Evolutionary conservation across 495 filamentous ascomycete species (phyloP).

Genomic region (Articulospora tetracladia): DNA sequence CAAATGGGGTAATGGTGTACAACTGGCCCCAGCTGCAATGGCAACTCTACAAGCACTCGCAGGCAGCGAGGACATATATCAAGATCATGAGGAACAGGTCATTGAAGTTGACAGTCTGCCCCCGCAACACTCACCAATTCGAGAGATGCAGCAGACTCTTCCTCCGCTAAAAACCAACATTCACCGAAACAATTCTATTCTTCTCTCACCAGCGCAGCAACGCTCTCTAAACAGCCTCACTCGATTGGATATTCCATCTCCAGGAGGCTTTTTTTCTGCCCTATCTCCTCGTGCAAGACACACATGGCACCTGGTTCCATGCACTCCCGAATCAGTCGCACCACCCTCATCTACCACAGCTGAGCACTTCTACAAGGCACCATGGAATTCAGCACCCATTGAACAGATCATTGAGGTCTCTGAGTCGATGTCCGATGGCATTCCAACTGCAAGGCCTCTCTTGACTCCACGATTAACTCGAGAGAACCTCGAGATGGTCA

Average conservation of each 20-base stretch:
- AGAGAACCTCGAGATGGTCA: background rate
- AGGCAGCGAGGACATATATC: slow-evolving; percentile 35
- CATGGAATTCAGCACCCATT: slow-evolving; percentile 62
- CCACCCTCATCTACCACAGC: slow-evolving; percentile 75
- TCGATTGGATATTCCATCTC: slow-evolving; percentile 78
- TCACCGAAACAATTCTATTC: slow-evolving; percentile 28
- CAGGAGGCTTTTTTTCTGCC: slow-evolving; percentile 86
- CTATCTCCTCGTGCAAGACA: slow-evolving; percentile 66
- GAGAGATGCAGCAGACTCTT: slow-evolving; percentile 29
- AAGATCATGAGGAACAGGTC: slow-evolving; percentile 47
- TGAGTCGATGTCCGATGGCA: slow-evolving; percentile 45
- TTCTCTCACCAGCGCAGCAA: slow-evolving; percentile 38
- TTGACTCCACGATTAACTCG: slow-evolving; percentile 3
- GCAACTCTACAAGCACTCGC: slow-evolving; percentile 75
- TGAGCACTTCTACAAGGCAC: slow-evolving; percentile 78
- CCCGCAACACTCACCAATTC: slow-evolving; percentile 3
- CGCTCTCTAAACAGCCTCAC: slow-evolving; percentile 51
- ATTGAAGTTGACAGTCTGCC: slow-evolving; percentile 35
- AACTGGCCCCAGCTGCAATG: slow-evolving; percentile 72
- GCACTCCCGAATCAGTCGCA: slow-evolving; percentile 33
- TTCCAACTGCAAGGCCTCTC: slow-evolving; percentile 60
- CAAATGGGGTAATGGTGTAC: slow-evolving; percentile 60
- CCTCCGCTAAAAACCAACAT: slow-evolving; percentile 26
- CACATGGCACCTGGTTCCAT: slow-evolving; percentile 64
- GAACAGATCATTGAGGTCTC: slow-evolving; percentile 65